Evolutionary conservation across 768 basidiomycete genomes (phyloP).

Genomic region (Panaeolus papilionaceus): DNA sequence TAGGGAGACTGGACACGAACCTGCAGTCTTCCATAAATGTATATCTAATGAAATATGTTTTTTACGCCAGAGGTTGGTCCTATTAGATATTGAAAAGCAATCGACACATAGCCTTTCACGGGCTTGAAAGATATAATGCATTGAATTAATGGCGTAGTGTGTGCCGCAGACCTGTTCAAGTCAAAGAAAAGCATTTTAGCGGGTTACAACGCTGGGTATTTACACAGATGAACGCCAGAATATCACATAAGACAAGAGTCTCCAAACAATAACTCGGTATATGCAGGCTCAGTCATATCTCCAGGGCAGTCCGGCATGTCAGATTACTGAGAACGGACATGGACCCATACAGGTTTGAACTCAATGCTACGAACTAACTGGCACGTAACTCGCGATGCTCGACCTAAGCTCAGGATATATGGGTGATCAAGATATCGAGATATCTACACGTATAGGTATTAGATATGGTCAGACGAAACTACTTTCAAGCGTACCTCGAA

Average conservation of each 20-base stretch:
- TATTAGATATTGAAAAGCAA: too few relatives aligned
- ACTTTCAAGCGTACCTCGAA: neutral
- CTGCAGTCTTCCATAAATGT: too few relatives aligned
- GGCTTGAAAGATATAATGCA: neutral
- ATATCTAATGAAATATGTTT: too few relatives aligned
- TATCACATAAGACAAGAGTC: neutral
- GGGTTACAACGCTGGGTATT: neutral
- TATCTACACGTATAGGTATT: neutral
- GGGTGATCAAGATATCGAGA: neutral
- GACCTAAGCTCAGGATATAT: neutral
- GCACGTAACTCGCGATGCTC: neutral
- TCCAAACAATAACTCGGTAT: slow-evolving; percentile 8
- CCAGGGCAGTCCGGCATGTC: neutral
- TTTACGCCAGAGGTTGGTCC: too few relatives aligned
- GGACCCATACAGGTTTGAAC: slow-evolving; percentile 2
- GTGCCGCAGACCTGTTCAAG: too few relatives aligned
- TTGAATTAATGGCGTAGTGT: neutral
- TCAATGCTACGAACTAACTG: neutral
- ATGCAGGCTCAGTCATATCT: slow-evolving; percentile 4
- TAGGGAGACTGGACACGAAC: too few relatives aligned
- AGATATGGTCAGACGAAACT: neutral
- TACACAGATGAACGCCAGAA: neutral
- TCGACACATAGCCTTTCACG: neutral
- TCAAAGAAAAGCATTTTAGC: neutral
- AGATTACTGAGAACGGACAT: neutral